Base-by-base conservation (phyloP, 495 filamentous ascomycete species). In the Penicillium ucsense region DNA sequence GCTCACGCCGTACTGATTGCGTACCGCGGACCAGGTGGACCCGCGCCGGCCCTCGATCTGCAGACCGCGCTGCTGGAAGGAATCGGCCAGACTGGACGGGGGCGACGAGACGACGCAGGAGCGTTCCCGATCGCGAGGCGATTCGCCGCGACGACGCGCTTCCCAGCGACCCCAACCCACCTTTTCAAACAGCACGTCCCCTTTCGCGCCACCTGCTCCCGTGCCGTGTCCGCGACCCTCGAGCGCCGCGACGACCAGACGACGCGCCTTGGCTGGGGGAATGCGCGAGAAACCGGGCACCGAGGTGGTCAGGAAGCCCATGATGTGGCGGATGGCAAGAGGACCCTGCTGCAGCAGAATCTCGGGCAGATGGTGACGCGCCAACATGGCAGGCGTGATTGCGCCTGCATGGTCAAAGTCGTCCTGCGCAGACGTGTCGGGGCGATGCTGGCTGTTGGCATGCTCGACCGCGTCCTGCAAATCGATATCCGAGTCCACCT, bases 131-230 rank as follows among this genome's bases (percentile, higher is more conserved):
- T 77, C 71, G 47, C 78, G 76, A 41, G 76, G 56, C 9, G 78
- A 67, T 51, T 89, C 81, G 29, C 80, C 86, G 46, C 81, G 79
- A 62, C 77, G 75, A 55, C 78, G 82, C 47, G 91, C 91, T 64
- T 92, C 84, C 92, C 92, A 98, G 40, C 88, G 82, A 41, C 92
- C 92, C 92, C 92, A 98, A 49, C 92, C 92, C 48, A 95, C 85
- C 70, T 98, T 98, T 62, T 94, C 85, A 57, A 96, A 98, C 54
- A 85, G 75, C 45, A 97, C 86, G 45, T 91, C 86, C 54, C 85
- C 82, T 45, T 83, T 67, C 8, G 65, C 49, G 37, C 83, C 74
- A 43, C 83, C 87, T 35, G 79, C 78, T 54, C 81, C 77, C 31
- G 75, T 76, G 32, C 76, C 77, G 37, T 67, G 75, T 49, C 82